Evolutionary conservation across 805 yeast genomes (phyloP), one percentile per base, ranked within the genome.

Genomic region (Geotrichum ghanense): DNA sequence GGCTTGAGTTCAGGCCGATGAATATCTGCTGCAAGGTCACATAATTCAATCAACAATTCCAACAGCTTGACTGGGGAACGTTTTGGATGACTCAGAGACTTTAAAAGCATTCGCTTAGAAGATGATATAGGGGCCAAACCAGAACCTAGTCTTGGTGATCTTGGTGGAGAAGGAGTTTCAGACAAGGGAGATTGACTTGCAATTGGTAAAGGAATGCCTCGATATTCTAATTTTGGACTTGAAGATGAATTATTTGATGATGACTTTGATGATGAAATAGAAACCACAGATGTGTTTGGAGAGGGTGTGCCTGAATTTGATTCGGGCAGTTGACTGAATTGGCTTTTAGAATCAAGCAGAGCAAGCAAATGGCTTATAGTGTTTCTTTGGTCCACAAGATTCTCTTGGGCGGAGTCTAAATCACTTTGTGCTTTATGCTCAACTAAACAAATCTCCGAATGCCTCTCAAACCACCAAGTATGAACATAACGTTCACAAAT

Each of bases 381-480:
- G 7, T 71, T 72, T 22, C 74, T 71, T 47, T 86, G 95, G 46
- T 89, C 96, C 2, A 74, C 65, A 2, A 90, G 67, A 17, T 73
- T 70, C 54, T 92, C 97, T 53, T 90, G 95, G 42, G 79, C 68
- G 27, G 71, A 54, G 57, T 83, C 85, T 7, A 90, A 77, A 26
- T 80, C 79, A 53, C 87, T 88, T 57, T 81, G 88, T 9, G 83
- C 76, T 56, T 79, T 75, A 64, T 88, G 95, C 61, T 89, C 97
- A 27, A 85, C 75, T 23, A 84, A 70, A 56, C 99, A 92, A 42
- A 84, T 67, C 57, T 88, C 92, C 1, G 90, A 81, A 64, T 92
- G 99, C 44, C 81, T 74, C 56, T 90, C 98, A 35, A 92, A 70
- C 83, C 95, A 92, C 98, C 98, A 92, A 3, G 88, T 83, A 3